Evolutionary conservation across 2,329 filamentous ascomycete genomes (phyloP), one percentile per base, ranked within the genome.

Genomic region (Pezicula rhizophila): DNA sequence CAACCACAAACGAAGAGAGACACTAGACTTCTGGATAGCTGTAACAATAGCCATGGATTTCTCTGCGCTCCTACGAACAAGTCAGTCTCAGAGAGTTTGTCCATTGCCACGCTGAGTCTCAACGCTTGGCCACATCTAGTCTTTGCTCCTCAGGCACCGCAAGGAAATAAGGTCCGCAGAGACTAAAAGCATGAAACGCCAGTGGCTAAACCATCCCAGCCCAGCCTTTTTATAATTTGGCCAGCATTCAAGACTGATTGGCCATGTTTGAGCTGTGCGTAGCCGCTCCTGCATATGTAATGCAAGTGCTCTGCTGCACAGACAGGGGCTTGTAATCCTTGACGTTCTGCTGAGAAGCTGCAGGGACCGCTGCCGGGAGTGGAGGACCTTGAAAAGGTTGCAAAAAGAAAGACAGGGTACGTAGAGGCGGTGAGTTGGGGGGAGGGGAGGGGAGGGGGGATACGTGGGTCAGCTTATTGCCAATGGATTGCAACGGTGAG

Each of bases 391-490:
- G 10, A 42, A 45, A 45, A 50, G 47, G 42, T 41, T 38, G 42
- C 45, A 33, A 12, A 48, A 37, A 49, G 20, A 23, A 23, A 23
- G 51, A 45, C 43, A 46, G 47, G 52, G 52, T 49, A 42, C 5
- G 33, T 33, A 40, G 53, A 55, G 50, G 59, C 60, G 60, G 59
- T 61, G 60, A 60, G 52, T 42, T 55, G 45, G 51, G 42, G 43
- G 50, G 31, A 37, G 40, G n/a, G n/a, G n/a, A n/a, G n/a, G n/a
- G 45, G 51, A 41, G 43, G 50, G 31, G 34, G 40, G 50, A 60
- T 61, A 64, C 61, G 61, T 63, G 61, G 60, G 57, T 60, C 59
- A 55, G 11, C 55, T 55, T 62, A 60, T 59, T 59, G 56, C 61
- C 61, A 64, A 64, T 62, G 58, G 47, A 50, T 57, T 54, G 26